Conservation (phyloP, 2,329 filamentous ascomycete species). For the Xylariaceae sp. region DNA sequence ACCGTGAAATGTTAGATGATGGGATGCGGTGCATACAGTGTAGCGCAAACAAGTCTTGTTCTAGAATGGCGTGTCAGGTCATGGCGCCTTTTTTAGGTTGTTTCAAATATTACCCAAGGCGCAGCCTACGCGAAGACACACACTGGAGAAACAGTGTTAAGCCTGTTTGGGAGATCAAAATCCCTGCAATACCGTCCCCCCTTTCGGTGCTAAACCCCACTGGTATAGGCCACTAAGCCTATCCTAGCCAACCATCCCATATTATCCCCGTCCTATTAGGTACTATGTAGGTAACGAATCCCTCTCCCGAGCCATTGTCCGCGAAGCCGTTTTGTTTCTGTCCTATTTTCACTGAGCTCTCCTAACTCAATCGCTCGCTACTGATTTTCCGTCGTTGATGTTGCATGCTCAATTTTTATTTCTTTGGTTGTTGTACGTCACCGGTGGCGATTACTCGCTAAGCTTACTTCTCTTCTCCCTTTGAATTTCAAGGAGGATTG, state of each 20-base stretch:
- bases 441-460: conserved; percentile 15
- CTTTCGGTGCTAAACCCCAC: conserved; percentile 6
- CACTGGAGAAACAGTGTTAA: conserved; percentile 4
- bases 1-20: too few relatives aligned
- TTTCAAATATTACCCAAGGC: conserved; percentile 19
- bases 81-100: conserved; percentile 19
- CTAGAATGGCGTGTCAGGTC: too few relatives aligned
- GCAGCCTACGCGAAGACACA: not conserved
- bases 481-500: conserved; percentile 12
- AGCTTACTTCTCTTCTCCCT: conserved; percentile 10
- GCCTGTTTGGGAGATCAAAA: conserved; percentile 1
- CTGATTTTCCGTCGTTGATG: conserved; percentile 1
- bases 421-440: conserved; percentile 16
- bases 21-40: too few relatives aligned
- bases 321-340: not conserved
- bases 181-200: not conserved
- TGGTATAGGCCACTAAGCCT: not conserved
- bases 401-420: conserved; percentile 10
- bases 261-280: too few relatives aligned
- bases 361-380: conserved; percentile 15
- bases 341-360: conserved; percentile 13
- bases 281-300: too few relatives aligned
- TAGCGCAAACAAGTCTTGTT: too few relatives aligned
- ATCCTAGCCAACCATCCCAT: conserved; percentile 13
- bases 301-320: conserved; percentile 9